Conservation (phyloP, 768 basidiomycete species). For the Lyophyllum decastes region DNA sequence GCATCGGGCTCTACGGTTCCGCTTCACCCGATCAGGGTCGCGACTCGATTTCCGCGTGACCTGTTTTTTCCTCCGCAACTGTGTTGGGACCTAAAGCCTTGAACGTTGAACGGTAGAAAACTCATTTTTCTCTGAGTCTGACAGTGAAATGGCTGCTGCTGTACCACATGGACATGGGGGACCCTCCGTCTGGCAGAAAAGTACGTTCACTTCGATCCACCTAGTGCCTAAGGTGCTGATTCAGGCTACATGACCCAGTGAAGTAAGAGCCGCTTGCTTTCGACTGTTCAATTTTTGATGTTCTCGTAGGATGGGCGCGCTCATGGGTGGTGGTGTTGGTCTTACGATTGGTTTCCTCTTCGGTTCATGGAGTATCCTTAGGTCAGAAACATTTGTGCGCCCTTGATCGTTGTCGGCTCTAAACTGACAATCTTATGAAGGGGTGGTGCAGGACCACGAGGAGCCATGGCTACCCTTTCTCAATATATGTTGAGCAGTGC, state of each 20-base stretch:
- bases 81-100: too few species aligned
- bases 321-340: conserved; percentile 93
- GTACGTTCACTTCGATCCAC: conserved; percentile 39
- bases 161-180: conserved; percentile 40
- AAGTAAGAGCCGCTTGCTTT: conserved; percentile 42
- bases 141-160: conserved; percentile 21
- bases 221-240: conserved; percentile 5
- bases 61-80: conserved; percentile 11
- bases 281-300: conserved; percentile 11
- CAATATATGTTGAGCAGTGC: conserved; percentile 99
- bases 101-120: too few species aligned
- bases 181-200: conserved; percentile 76
- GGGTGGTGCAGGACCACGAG: conserved; percentile 89
- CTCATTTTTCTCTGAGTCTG: neutral
- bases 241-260: conserved; percentile 37
- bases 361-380: conserved; percentile 87
- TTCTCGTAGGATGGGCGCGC: conserved; percentile 78
- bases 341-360: conserved; percentile 98
- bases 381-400: conserved; percentile 48
- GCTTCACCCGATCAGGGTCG: neutral
- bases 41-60: conserved; percentile 9
- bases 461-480: conserved; percentile 86
- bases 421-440: conserved; percentile 38
- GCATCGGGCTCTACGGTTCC: too few species aligned
- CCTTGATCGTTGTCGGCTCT: neutral